Evolutionary conservation across 1,284 basidiomycete genomes (phyloP).

Genomic region (Malassezia psittaci): DNA sequence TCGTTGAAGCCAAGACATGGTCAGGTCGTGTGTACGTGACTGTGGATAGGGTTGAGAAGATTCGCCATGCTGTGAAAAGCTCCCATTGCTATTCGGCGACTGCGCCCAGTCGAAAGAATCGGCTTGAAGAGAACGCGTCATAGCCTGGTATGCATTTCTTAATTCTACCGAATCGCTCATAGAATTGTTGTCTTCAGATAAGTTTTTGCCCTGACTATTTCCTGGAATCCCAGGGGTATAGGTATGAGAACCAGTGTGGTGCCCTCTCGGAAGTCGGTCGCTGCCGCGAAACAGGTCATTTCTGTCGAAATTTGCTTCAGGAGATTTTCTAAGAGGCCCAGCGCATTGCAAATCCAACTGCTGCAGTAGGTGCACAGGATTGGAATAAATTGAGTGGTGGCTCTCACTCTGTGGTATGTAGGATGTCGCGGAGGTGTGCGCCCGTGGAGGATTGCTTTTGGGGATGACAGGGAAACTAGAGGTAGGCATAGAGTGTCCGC

Average conservation of each 20-base stretch:
- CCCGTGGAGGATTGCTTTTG: too few species aligned
- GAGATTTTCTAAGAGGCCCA: background rate
- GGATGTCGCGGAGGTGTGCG: too few species aligned
- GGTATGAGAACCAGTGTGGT: too few species aligned
- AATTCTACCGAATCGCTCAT: background rate
- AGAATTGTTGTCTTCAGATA: background rate
- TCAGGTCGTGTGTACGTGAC: background rate
- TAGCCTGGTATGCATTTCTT: background rate
- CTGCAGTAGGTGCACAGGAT: background rate
- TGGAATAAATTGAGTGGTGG: background rate
- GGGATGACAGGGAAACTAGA: too few species aligned
- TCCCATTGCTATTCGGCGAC: constrained; percentile 1
- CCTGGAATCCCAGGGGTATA: too few species aligned
- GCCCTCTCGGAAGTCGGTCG: too few species aligned
- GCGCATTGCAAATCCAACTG: background rate
- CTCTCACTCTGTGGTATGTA: too few species aligned
- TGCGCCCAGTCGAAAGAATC: constrained; percentile 5
- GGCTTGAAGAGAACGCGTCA: background rate
- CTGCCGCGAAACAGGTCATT: too few species aligned
- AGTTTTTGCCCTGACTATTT: too few species aligned
- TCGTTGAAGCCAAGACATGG: constrained; percentile 1
- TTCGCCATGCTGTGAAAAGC: background rate
- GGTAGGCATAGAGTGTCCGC: too few species aligned
- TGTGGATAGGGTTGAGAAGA: too few species aligned
- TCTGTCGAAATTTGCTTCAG: background rate